Conservation (phyloP, 202 grass and related monocot species). For the Eragrostis tef region DNA sequence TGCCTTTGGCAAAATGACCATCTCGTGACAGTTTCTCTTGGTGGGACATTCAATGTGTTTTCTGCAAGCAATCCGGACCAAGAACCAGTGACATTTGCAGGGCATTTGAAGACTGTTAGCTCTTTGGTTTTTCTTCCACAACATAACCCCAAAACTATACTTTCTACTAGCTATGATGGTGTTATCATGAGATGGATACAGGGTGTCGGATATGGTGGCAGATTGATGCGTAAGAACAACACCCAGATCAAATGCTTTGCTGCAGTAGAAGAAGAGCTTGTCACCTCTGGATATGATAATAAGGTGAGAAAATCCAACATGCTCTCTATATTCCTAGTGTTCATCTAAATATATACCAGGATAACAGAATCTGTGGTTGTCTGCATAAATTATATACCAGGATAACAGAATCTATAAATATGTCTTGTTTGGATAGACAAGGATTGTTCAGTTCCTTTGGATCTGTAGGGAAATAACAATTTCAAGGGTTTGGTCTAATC, state of each 20-base stretch:
- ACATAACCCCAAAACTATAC: constrained; percentile 69
- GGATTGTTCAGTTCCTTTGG: neutral
- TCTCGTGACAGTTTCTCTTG: constrained; percentile 90
- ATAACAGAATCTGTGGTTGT: too few relatives aligned
- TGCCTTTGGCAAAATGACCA: constrained; percentile 96
- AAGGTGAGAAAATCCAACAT: constrained; percentile 58
- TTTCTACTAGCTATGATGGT: constrained; percentile 92
- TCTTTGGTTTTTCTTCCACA: constrained; percentile 65
- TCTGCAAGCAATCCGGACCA: constrained; percentile 70
- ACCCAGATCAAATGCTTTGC: constrained; percentile 96
- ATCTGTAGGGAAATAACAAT: neutral
- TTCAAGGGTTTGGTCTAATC: neutral
- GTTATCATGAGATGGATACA: constrained; percentile 85
- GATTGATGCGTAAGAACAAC: constrained; percentile 80
- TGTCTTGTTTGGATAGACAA: neutral
- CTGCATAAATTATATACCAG: constrained; percentile 10
- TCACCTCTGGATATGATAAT: constrained; percentile 93
- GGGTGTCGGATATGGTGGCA: constrained; percentile 82
- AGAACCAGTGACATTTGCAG: constrained; percentile 77
- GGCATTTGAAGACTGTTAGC: constrained; percentile 83
- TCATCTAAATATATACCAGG: constrained; percentile 10
- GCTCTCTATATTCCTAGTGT: constrained; percentile 23
- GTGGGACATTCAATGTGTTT: constrained; percentile 83
- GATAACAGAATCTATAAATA: constrained; percentile 7
- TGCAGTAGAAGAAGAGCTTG: constrained; percentile 72